These are phyloP conservation scores for Clitoria ternatea DNA, from an alignment of 306 rosid genomes.

Conservation along the genomic window DNA sequence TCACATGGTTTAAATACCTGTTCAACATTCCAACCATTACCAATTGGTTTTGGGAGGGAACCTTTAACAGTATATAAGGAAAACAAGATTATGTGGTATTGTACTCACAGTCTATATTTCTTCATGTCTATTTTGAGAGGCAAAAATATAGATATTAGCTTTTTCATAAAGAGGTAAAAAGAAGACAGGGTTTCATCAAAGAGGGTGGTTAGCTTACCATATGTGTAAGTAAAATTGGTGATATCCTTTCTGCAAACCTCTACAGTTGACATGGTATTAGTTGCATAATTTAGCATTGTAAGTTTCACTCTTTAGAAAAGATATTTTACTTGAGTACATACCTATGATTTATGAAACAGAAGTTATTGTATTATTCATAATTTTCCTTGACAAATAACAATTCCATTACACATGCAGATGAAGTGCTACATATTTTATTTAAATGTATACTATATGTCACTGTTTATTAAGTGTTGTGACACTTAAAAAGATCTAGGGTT, in stretches of 20 bases:
- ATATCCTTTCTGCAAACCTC: not conserved
- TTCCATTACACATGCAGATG: not conserved
- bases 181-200: not conserved
- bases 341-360: not conserved
- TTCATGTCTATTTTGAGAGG: not conserved
- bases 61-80: too few relatives aligned
- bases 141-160: not conserved
- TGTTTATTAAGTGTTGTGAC: not conserved
- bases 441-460: too few relatives aligned
- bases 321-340: not conserved
- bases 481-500: not conserved
- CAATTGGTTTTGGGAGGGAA: too few relatives aligned
- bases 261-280: not conserved
- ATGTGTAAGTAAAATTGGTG: not conserved
- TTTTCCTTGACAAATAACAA: not conserved
- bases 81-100: not conserved
- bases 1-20: too few relatives aligned
- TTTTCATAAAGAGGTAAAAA: not conserved
- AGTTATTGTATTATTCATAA: not conserved
- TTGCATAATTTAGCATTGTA: not conserved
- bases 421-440: not conserved
- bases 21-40: too few relatives aligned
- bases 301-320: not conserved
- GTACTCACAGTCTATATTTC: not conserved
- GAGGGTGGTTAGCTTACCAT: not conserved